Conservation (phyloP, 345 rosid species). For the Geranium brycei region DNA sequence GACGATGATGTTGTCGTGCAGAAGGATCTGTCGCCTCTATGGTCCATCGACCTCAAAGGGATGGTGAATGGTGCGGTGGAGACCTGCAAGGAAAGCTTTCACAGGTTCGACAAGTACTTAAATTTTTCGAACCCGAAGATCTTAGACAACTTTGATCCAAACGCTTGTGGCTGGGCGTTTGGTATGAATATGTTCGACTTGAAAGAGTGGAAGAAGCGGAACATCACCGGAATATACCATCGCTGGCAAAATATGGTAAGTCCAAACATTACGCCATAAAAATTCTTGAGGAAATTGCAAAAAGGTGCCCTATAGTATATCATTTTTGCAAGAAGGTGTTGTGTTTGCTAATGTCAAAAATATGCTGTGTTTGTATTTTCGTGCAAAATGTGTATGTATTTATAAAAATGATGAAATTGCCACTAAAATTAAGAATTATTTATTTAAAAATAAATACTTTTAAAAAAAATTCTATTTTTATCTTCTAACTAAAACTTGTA, state of each 20-base stretch:
- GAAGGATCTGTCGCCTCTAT: conserved; percentile 20
- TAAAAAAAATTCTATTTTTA: too few relatives aligned
- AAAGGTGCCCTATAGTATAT: too few relatives aligned
- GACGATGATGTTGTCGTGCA: conserved; percentile 23
- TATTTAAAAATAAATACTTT: too few relatives aligned
- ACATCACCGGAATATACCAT: conserved; percentile 87
- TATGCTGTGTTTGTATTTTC: too few relatives aligned
- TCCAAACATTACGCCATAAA: neutral
- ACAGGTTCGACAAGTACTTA: conserved; percentile 91
- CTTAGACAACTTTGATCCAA: conserved; percentile 52
- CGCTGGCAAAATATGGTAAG: conserved; percentile 91
- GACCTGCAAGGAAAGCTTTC: conserved; percentile 18
- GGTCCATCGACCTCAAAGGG: conserved; percentile 19
- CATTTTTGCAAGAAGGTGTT: too few relatives aligned
- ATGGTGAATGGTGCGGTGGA: conserved; percentile 24
- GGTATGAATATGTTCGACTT: conserved; percentile 99
- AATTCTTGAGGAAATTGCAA: too few relatives aligned
- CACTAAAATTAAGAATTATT: too few relatives aligned
- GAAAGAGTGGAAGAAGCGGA: conserved; percentile 74
- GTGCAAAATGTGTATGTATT: too few relatives aligned
- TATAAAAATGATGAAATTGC: too few relatives aligned
- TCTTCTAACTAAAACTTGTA: too few relatives aligned
- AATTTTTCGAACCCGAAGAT: conserved; percentile 88
- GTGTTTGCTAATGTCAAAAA: too few relatives aligned
- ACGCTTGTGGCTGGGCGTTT: conserved; percentile 96